Base-by-base conservation (phyloP, 176 grass and related monocot species). In the Ensete ventricosum region DNA sequence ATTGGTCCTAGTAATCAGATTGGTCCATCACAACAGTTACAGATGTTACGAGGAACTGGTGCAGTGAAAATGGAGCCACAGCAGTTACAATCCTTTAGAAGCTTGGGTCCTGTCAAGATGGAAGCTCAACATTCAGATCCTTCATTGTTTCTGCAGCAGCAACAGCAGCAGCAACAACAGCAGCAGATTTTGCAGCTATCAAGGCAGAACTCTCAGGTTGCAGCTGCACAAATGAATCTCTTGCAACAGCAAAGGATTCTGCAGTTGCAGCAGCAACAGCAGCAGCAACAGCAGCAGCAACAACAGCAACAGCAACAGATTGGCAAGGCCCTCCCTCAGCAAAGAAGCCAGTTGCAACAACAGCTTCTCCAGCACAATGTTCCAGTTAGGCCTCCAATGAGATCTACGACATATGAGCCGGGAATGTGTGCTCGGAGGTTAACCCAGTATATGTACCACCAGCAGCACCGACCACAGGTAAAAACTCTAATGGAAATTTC, bases 361-460 rank as follows among this genome's bases (percentile, higher is more conserved):
- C 79, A 89, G 82, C 84, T 88, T 82, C 83, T 60, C 14, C 90
- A 89, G 29, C 90, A 92, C 25, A 84, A 77, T 81, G 80, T 89
- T n/a, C 76, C 83, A 74, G 81, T 87, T 78, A 87, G 84, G 70
- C 64, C 82, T 54, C 60, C 70, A 55, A 77, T 73, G 63, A 92
- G 89, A 66, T 17, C 54, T 11, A 60, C 76, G 73, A 70, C 78
- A 60, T 99, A 99, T 55, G 95, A 99, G 77, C 95, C 95, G 17
- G 90, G 95, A 27, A 99, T 88, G 55, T 99, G 95, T 52, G 95
- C 95, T 67, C 90, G 85, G 78, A 82, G 95, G 55, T 80, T 99
- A 67, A 99, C 95, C 12, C 95, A 89, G 80, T 99, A 94, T 78
- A 99, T 99, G 95, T 99, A 81, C 79, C 82, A 94, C 81, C 90